Base-by-base conservation (phyloP, 805 yeast species). In the Candida easanensis region DNA sequence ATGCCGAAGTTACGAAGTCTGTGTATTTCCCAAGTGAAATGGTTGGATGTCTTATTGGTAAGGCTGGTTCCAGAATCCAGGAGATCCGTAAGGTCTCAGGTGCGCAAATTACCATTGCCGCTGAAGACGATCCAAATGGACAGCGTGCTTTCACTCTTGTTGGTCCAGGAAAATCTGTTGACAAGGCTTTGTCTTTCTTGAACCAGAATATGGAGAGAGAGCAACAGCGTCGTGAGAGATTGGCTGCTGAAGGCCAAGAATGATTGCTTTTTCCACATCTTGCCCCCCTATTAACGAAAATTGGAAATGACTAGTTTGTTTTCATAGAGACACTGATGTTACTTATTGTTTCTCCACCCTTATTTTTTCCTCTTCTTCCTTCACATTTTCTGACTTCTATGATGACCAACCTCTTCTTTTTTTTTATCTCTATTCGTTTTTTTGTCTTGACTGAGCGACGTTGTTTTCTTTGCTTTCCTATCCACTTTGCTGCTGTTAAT, bases 41-140 rank as follows among this genome's bases (percentile, higher is more conserved):
- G 68, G 96, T 89, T 35, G 97, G 97, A 33, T 91, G 95, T 39
- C 71, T 89, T 42, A 87, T 89, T 54, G 97, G 97, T 46, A 83
- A 84, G 53, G 80, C 82, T 51, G 96, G 96, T 31, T 69, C 86
- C 22, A 77, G 95, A 65, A 88, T 89, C 52, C 93, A 85, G 62
- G 95, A 89, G 48, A 83, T 89, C 39, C 76, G 96, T 54, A 79
- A 84, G 54, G 74, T 74, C 27, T 77, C 89, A 38, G 90, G 89
- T 32, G 89, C 96, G 31, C 76, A 80, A 32, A 87, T 89, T 59
- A 78, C 81, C 5, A 86, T 89, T 51, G 80, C 84, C 30, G 80
- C 83, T 43, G 86, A 82, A 54, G 79, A 79, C 41, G 79, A 78
- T 53, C 82, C 77, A 30, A 69, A 77, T 35, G 76, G 76, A 19